These are phyloP conservation scores for Pythium aphanidermatum DNA, from an alignment of 352 stramenopile species.

Conservation along the genomic window DNA sequence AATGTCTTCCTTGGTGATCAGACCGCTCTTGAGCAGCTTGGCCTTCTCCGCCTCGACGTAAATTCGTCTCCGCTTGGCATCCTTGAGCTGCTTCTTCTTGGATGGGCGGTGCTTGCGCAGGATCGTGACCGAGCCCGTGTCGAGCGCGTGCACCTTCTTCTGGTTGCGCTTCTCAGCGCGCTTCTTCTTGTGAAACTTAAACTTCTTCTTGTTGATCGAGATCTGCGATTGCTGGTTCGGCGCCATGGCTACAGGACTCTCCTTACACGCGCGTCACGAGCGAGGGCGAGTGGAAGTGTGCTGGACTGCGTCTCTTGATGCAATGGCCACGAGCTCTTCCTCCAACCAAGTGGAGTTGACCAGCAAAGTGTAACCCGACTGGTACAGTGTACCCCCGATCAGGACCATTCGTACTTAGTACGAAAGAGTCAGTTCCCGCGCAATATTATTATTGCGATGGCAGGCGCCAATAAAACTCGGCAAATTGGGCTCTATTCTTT, in stretches of 20 bases:
- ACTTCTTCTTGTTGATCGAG: conserved; percentile 84
- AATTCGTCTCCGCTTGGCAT: conserved; percentile 72
- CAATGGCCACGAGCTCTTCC: no score
- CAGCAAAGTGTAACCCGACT: no score
- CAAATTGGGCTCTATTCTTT: background rate
- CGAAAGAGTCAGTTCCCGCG: no score
- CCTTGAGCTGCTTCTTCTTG: conserved; percentile 87
- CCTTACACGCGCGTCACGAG: no score
- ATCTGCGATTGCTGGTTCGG: conserved; percentile 61
- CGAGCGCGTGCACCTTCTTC: conserved; percentile 63
- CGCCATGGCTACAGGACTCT: conserved; percentile 32
- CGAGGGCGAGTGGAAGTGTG: no score
- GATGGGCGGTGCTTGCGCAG: conserved; percentile 61
- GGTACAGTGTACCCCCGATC: no score
- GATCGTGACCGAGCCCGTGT: conserved; percentile 48
- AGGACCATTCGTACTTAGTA: conserved; percentile 13
- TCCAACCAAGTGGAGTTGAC: conserved; percentile 22
- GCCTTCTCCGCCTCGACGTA: conserved; percentile 65
- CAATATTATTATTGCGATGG: no score
- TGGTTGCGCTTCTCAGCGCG: conserved; percentile 64
- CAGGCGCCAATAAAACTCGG: background rate
- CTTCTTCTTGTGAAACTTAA: conserved; percentile 85
- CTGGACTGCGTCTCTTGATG: no score
- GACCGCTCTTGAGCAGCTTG: conserved; percentile 68
- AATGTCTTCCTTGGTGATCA: conserved; percentile 82